Conservation (phyloP, 306 rosid species). For the Cicer arietinum region DNA sequence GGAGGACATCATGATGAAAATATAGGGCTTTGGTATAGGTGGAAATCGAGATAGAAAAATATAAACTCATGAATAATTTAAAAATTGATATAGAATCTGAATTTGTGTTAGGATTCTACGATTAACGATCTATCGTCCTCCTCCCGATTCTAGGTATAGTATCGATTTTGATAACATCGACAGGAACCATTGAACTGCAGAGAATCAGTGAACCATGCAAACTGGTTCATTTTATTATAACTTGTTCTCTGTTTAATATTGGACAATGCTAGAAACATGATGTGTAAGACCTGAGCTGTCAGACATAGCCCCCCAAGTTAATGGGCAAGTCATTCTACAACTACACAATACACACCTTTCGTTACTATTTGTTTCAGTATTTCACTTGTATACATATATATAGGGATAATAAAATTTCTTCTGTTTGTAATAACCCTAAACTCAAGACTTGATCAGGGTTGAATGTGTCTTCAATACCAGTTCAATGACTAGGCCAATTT, state of each 20-base stretch:
- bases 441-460: background rate
- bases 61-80: background rate
- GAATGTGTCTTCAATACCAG: background rate
- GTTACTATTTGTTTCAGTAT: background rate
- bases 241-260: background rate
- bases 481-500: background rate
- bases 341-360: constrained; percentile 8
- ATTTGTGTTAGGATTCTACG: too few species aligned
- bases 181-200: background rate
- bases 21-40: background rate
- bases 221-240: background rate
- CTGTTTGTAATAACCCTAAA: background rate
- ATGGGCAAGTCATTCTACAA: constrained; percentile 23
- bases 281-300: background rate
- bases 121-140: background rate
- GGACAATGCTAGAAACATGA: constrained; percentile 15
- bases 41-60: background rate
- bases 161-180: background rate
- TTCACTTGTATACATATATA: background rate
- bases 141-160: background rate
- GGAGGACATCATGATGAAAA: background rate
- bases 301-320: background rate
- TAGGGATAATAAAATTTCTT: background rate
- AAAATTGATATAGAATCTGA: background rate
- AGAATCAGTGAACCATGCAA: background rate